Conservation (phyloP, 164 flowering plant species). For the Aristolochia fimbriata region DNA sequence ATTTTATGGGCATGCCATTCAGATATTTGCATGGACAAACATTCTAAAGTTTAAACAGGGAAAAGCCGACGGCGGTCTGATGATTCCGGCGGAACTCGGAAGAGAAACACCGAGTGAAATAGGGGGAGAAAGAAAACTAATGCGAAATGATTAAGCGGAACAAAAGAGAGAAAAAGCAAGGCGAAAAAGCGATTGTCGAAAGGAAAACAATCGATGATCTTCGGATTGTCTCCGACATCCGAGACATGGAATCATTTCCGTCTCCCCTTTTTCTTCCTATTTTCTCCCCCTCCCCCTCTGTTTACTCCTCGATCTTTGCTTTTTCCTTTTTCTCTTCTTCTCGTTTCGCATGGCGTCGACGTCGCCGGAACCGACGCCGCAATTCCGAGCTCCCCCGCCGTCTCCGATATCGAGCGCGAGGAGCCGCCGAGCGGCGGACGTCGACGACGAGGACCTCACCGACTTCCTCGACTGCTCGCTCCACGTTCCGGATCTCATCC, state of each 20-base stretch:
- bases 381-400: constrained; percentile 90
- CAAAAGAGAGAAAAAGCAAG: neutral
- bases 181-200: neutral
- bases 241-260: neutral
- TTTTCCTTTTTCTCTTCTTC: neutral
- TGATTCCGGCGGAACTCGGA: neutral
- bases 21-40: no score
- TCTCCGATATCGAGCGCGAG: constrained; percentile 54
- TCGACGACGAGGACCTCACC: constrained; percentile 55
- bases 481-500: constrained; percentile 53
- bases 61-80: no score
- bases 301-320: neutral
- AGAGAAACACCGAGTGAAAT: neutral
- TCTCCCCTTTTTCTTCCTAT: neutral
- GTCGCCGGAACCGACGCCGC: constrained; percentile 26
- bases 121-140: neutral
- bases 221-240: constrained; percentile 1
- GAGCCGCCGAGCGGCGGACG: constrained; percentile 38
- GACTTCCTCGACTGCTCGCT: constrained; percentile 54
- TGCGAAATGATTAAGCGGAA: neutral
- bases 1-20: no score
- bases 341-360: constrained; percentile 14
- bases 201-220: neutral
- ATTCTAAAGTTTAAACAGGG: no score
- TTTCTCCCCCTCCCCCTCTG: neutral